These are phyloP conservation scores for Kodamaea fukazawae DNA, from an alignment of 805 yeast species.

Conservation along the genomic window DNA sequence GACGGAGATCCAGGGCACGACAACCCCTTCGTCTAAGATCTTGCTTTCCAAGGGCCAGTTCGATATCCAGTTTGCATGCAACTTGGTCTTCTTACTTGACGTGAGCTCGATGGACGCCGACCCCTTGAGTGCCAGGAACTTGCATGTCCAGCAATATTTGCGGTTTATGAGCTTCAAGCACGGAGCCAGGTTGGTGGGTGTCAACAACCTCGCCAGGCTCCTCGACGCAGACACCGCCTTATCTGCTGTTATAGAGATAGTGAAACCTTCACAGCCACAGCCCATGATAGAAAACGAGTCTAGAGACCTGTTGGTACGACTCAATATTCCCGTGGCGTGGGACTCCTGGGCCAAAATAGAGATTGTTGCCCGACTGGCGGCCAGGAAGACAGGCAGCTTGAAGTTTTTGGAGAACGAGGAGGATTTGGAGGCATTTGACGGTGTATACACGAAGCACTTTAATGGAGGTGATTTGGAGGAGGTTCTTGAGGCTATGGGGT, in stretches of 20 bases:
- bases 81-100: slow-evolving; percentile 18
- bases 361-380: slow-evolving; percentile 25
- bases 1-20: slow-evolving; percentile 5
- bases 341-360: slow-evolving; percentile 54
- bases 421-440: slow-evolving; percentile 16
- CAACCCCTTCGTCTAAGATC: neutral
- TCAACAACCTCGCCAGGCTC: neutral
- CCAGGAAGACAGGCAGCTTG: slow-evolving; percentile 14
- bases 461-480: slow-evolving; percentile 2
- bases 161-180: slow-evolving; percentile 33
- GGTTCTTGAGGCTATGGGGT: neutral
- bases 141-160: slow-evolving; percentile 35
- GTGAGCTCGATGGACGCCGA: slow-evolving; percentile 14
- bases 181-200: slow-evolving; percentile 21
- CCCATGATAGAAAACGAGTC: slow-evolving; percentile 9
- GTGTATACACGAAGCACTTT: slow-evolving; percentile 14
- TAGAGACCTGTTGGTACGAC: slow-evolving; percentile 7
- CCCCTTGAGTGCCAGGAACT: slow-evolving; percentile 18
- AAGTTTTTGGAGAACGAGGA: slow-evolving; percentile 16
- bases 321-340: slow-evolving; percentile 44
- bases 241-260: slow-evolving; percentile 3
- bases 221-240: slow-evolving; percentile 10
- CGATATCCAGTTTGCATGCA: slow-evolving; percentile 22
- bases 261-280: slow-evolving; percentile 16
- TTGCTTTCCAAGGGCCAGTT: slow-evolving; percentile 19